A percentile compares a stretch with the other conserved stretches of the same genome.
Evolutionary conservation across 345 rosid genomes (phyloP).

Genomic region (Ailanthus altissimus): DNA sequence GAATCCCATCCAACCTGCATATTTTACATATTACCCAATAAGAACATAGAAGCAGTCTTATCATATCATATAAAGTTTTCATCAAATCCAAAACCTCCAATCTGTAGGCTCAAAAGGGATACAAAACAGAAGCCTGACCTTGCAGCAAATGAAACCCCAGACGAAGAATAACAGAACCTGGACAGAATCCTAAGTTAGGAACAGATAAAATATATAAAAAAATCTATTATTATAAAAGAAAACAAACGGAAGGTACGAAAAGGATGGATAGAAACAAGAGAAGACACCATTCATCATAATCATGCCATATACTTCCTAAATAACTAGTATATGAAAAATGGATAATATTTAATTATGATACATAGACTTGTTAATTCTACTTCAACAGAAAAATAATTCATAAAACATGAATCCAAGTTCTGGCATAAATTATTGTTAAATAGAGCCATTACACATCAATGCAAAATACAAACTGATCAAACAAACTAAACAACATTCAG

Average conservation of each 20-base stretch:
- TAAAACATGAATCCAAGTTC: not conserved
- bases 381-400: not conserved
- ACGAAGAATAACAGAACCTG: constrained; percentile 78
- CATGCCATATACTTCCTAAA: not conserved
- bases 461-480: constrained; percentile 7
- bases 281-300: not conserved
- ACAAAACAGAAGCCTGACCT: constrained; percentile 51
- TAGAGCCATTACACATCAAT: constrained; percentile 11
- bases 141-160: constrained; percentile 83
- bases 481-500: not conserved
- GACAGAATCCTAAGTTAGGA: constrained; percentile 28
- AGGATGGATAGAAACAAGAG: not conserved
- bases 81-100: constrained; percentile 11
- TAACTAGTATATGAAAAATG: not conserved
- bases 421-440: not conserved
- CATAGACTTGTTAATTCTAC: too few relatives aligned
- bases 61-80: not conserved
- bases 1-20: constrained; percentile 93
- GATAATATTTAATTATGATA: not conserved
- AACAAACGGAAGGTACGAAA: not conserved
- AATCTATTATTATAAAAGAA: not conserved
- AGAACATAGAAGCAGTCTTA: constrained; percentile 3
- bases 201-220: constrained; percentile 10
- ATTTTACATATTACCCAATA: constrained; percentile 5
- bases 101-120: not conserved